These are phyloP conservation scores for Scedosporium boydii DNA, from an alignment of 2,329 filamentous ascomycete genomes.

Conservation along the genomic window DNA sequence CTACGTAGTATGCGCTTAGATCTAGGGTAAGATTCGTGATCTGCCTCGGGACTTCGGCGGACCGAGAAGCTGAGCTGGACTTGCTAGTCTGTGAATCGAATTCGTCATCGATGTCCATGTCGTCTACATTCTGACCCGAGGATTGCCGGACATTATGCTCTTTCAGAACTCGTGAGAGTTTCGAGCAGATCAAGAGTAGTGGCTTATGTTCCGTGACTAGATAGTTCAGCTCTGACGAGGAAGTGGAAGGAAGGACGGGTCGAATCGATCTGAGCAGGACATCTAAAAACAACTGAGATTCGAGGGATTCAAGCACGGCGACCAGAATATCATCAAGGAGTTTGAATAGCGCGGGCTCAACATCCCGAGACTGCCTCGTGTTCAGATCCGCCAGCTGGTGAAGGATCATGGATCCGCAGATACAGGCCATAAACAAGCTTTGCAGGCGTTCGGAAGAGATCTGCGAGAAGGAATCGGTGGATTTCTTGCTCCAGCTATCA, in stretches of 20 bases:
- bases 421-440: slow-evolving; percentile 39
- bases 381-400: slow-evolving; percentile 38
- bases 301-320: slow-evolving; percentile 30
- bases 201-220: slow-evolving; percentile 28
- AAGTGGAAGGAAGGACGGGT: slow-evolving; percentile 36
- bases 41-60: slow-evolving; percentile 34
- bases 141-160: slow-evolving; percentile 22
- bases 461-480: slow-evolving; percentile 35
- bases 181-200: slow-evolving; percentile 33
- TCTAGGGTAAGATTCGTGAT: slow-evolving; percentile 32
- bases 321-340: slow-evolving; percentile 31
- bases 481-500: slow-evolving; percentile 34
- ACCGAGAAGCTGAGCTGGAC: slow-evolving; percentile 25
- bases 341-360: slow-evolving; percentile 32
- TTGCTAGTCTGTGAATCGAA: slow-evolving; percentile 52
- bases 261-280: slow-evolving; percentile 34
- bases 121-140: slow-evolving; percentile 31
- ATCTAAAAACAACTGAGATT: slow-evolving; percentile 36
- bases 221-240: slow-evolving; percentile 23
- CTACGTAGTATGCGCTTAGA: slow-evolving; percentile 34
- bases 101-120: slow-evolving; percentile 59
- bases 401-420: slow-evolving; percentile 35
- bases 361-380: slow-evolving; percentile 36
- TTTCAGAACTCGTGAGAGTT: slow-evolving; percentile 24
- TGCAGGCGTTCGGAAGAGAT: slow-evolving; percentile 43